Evolutionary conservation across 2,329 filamentous ascomycete species (phyloP), one percentile per base, ranked within the genome.

Genomic region (Exserohilum turcica): DNA sequence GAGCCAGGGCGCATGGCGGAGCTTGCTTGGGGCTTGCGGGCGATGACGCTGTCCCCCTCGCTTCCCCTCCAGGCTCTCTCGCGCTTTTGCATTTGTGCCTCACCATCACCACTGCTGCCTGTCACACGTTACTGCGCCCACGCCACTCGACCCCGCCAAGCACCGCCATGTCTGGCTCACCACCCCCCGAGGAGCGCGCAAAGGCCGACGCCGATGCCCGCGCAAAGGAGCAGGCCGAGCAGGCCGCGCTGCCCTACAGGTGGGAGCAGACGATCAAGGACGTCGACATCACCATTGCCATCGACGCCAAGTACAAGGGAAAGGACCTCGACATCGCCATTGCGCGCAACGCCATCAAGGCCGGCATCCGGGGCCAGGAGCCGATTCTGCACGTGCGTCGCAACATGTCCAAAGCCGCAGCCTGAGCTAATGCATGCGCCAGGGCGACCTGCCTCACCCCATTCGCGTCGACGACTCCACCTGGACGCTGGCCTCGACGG

Each of bases 191-290:
- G 52, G 80, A 84, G 68, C 83, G 81, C 56, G 78, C 81, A 54
- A 77, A 75, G 58, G 76, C 80, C 61, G 84, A 87, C 67, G 79
- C 79, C 59, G 84, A 84, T 65, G 80, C 80, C 61, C 82, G 82
- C 67, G 87, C 86, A 57, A 87, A 88, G 73, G 92, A 99, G 79
- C 81, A 84, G 51, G 89, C 87, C 66, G 94, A 99, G 79, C 94
- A 99, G 80, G 89, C 87, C 36, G 85, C 88, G 19, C 86, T 99
- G 36, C 94, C 94, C 0, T 99, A 99, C 86, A 94, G 95, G 79
- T 99, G 94, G 94, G 89, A 84, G 9, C 94, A 99, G 79, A 92
- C 89, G 19, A 96, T 99, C 73, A 83, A 82, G 64, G 94, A 97
- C 71, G 79, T 97, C 56, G 91, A 96, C 71, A 78, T 97, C 67